Percentiles rank a stretch among this genome's conserved stretches.
These are phyloP conservation scores for Meyerozyma sp. DNA, from an alignment of 1,139 yeast species.

Conservation along the genomic window DNA sequence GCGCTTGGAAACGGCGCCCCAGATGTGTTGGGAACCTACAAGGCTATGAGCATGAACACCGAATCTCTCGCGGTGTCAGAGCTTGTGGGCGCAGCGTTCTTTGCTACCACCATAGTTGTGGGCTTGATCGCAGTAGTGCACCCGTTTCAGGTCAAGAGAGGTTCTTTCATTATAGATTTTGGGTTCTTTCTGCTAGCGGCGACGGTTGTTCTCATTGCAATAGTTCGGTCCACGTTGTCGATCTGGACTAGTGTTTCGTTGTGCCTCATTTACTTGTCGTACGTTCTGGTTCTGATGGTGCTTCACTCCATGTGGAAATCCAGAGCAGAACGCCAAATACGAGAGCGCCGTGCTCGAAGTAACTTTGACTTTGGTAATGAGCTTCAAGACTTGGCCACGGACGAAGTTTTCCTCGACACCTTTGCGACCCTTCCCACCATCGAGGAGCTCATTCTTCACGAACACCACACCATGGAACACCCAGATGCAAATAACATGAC, in stretches of 20 bases:
- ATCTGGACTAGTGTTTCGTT: constrained; percentile 42
- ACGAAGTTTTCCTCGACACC: constrained; percentile 19
- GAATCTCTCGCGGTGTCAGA: constrained; percentile 84
- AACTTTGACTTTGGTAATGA: constrained; percentile 11
- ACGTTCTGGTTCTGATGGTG: constrained; percentile 43
- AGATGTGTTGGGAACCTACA: constrained; percentile 79
- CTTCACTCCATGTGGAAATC: constrained; percentile 23
- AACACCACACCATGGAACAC: constrained; percentile 35
- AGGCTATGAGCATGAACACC: constrained; percentile 66
- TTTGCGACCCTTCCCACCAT: constrained; percentile 27
- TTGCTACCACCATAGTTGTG: constrained; percentile 68
- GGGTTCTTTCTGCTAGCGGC: constrained; percentile 47
- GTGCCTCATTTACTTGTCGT: constrained; percentile 45
- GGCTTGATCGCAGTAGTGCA: constrained; percentile 68
- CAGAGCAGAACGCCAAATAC: constrained; percentile 13
- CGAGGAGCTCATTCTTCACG: constrained; percentile 20
- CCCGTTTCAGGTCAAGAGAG: constrained; percentile 56
- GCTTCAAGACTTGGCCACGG: constrained; percentile 6
- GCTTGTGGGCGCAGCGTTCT: constrained; percentile 77
- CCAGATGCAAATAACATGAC: constrained; percentile 24
- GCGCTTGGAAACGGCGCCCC: constrained; percentile 95
- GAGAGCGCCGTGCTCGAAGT: constrained; percentile 27
- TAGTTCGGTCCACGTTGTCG: constrained; percentile 42
- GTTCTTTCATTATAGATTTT: constrained; percentile 51
- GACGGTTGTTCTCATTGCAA: constrained; percentile 32